Evolutionary conservation across 2,329 filamentous ascomycete species (phyloP), one percentile per base, ranked within the genome.

Genomic region (Fusarium aywerte): DNA sequence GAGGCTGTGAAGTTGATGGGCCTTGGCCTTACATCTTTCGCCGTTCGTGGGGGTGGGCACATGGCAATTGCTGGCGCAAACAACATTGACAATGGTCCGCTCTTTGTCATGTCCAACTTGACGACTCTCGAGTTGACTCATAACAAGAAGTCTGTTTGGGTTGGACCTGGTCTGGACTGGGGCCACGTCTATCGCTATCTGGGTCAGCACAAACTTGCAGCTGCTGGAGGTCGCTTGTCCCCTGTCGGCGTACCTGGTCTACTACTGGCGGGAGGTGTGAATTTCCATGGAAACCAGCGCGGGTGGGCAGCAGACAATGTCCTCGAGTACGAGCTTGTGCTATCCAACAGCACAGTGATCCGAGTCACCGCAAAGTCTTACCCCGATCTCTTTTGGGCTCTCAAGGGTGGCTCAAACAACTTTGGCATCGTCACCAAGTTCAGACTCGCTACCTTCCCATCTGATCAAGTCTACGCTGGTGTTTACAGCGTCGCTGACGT

Each of bases 241-340:
- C 31, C 58, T 2, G 69, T 72, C 4, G 69, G 70, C 21, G 66
- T 72, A 1, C 62, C 65, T 0, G 69, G 68, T 3, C 29, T 73
- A 1, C 40, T 65, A 0, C 23, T 72, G 0, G 70, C 57, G 1
- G 69, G 70, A 11, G 59, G 73, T 10, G 54, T 70, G 13, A 36
- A 68, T 49, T 70, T 71, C 13, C 44, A 70, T 12, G 66, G 68
- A 7, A 73, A 74, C 33, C 71, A 73, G 29, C 67, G 73, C 27
- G 75, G 75, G 23, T 73, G 72, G 65, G 58, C 69, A 1, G 70
- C 71, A 10, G 74, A 76, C 36, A 74, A 74, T 21, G 72, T 77
- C 1, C 35, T 70, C 23, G 76, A 76, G 40, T 82, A 76, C 39
- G 76, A 82, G 58, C 76, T 84, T n/a, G 81, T 84, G 4, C 74